Base-by-base conservation (phyloP, 208 protist genomes). In the Naegleria lovaniensis region DNA sequence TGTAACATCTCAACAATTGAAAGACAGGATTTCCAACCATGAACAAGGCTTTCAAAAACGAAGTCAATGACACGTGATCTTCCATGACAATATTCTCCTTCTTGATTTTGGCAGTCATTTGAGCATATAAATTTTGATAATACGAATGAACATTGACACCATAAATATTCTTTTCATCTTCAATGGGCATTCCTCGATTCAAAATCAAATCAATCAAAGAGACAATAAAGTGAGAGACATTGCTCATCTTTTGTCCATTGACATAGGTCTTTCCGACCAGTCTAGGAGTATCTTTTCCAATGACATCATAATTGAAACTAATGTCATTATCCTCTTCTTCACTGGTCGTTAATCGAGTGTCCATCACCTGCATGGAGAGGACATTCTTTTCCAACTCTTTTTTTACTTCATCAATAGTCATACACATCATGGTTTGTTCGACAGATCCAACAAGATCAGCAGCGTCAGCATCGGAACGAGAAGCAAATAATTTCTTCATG, bases 221-320 rank as follows among this genome's bases (percentile, higher is more conserved):
- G n/a, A 79, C 29, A 36, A 79, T 36, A 79, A 79, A 79, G n/a
- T 79, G 67, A 36, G 67, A 9, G 5, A 79, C 67, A 79, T 79
- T 79, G 25, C 4, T 1, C 67, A 79, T 79, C n/a, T 2, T 2
- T 33, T 36, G 25, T 36, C 29, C 29, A 79, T 79, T 79, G 25
- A 79, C 67, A 79, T 29, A 15, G 16, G 29, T 79, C 16, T 79
- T 79, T 79, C 29, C 29, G n/a, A 79, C 67, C 0, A 79, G n/a
- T 79, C 67, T 79, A 36, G 67, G 67, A 79, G n/a, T 33, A 9
- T 79, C 67, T 9, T 79, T 79, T 36, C 67, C 67, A 79, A 79
- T 79, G 6, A 79, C 67, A 79, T 79, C 67, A 79, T 79, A 79
- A 79, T 79, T 79, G n/a, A 79, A 36, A 79, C 67, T 79, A 29